A percentile compares a stretch with the other conserved stretches of the same genome.
These are phyloP conservation scores for Orbilia javanica DNA, from an alignment of 2,329 filamentous ascomycete species.

Conservation along the genomic window DNA sequence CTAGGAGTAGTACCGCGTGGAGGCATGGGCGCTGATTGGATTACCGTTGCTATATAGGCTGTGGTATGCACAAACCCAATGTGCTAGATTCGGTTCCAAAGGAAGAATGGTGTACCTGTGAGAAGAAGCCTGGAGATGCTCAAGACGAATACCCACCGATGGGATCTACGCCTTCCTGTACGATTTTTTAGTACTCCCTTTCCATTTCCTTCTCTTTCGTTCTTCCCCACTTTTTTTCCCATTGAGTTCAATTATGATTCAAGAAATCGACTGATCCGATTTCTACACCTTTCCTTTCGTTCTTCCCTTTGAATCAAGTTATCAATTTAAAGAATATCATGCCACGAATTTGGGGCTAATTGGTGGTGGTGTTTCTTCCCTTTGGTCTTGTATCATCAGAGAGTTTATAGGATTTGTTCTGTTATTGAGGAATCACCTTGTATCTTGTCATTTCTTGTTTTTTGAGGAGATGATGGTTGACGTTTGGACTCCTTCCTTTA, in stretches of 20 bases:
- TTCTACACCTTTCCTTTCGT: neutral
- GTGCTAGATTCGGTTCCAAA: constrained; percentile 39
- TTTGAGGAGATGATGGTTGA: neutral
- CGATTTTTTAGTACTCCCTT: constrained; percentile 29
- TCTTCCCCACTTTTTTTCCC: constrained; percentile 1
- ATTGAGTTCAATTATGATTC: neutral
- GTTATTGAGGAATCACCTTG: too few relatives aligned
- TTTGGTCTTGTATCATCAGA: neutral
- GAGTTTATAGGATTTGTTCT: neutral
- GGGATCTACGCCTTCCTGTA: constrained; percentile 50
- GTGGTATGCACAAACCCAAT: constrained; percentile 31
- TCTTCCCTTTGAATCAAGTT: constrained; percentile 19
- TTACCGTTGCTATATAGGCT: constrained; percentile 17
- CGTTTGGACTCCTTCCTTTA: neutral
- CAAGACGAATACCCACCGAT: constrained; percentile 40
- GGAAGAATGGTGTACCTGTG: constrained; percentile 46
- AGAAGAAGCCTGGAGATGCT: constrained; percentile 20
- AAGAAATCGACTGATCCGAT: constrained; percentile 9
- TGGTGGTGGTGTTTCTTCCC: neutral
- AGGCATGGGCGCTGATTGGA: neutral
- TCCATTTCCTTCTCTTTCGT: neutral
- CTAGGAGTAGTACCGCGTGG: neutral
- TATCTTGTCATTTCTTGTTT: neutral
- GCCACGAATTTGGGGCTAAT: constrained; percentile 53
- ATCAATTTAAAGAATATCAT: constrained; percentile 51